Conservation (phyloP, 2,329 filamentous ascomycete genomes). For the Colletotrichum eleusines region DNA sequence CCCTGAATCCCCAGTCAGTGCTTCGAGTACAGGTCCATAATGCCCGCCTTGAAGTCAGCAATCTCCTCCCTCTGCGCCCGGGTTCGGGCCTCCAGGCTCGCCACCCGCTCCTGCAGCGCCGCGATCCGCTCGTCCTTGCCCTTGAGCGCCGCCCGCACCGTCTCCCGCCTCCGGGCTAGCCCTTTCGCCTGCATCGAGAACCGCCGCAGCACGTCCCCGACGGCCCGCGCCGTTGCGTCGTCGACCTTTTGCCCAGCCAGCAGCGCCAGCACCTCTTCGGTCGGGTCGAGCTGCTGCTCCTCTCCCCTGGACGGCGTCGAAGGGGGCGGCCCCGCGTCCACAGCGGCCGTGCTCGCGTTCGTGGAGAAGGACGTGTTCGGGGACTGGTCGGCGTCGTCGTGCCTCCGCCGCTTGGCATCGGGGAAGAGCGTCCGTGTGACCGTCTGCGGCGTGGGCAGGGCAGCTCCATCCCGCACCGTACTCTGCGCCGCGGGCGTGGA, state of each 20-base stretch:
- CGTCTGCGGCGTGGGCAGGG: slow-evolving; percentile 50
- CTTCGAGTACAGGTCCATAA: slow-evolving; percentile 51
- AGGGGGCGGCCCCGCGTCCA: slow-evolving; percentile 29
- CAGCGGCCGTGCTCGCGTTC: slow-evolving; percentile 36
- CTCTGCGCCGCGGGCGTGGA: slow-evolving; percentile 47
- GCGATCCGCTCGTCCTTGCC: slow-evolving; percentile 66
- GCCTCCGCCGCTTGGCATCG: slow-evolving; percentile 49
- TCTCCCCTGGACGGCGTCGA: slow-evolving; percentile 34
- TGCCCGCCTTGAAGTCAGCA: slow-evolving; percentile 52
- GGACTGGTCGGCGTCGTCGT: slow-evolving; percentile 45
- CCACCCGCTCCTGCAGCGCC: slow-evolving; percentile 52
- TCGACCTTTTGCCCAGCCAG: slow-evolving; percentile 59
- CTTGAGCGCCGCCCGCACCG: slow-evolving; percentile 71
- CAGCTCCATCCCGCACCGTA: slow-evolving; percentile 43
- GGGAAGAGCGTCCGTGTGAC: slow-evolving; percentile 54
- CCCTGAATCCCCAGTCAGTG: slow-evolving; percentile 28
- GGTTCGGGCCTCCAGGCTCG: slow-evolving; percentile 55
- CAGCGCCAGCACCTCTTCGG: slow-evolving; percentile 62
- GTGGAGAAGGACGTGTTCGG: slow-evolving; percentile 34
- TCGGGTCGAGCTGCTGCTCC: slow-evolving; percentile 53
- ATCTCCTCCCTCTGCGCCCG: slow-evolving; percentile 50
- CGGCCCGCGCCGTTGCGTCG: slow-evolving; percentile 49
- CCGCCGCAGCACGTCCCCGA: slow-evolving; percentile 62
- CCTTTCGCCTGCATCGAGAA: slow-evolving; percentile 72
- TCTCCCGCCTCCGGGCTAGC: slow-evolving; percentile 73